Base-by-base conservation (phyloP, 2,329 filamentous ascomycete genomes). In the Westerdykella aurantiaca region DNA sequence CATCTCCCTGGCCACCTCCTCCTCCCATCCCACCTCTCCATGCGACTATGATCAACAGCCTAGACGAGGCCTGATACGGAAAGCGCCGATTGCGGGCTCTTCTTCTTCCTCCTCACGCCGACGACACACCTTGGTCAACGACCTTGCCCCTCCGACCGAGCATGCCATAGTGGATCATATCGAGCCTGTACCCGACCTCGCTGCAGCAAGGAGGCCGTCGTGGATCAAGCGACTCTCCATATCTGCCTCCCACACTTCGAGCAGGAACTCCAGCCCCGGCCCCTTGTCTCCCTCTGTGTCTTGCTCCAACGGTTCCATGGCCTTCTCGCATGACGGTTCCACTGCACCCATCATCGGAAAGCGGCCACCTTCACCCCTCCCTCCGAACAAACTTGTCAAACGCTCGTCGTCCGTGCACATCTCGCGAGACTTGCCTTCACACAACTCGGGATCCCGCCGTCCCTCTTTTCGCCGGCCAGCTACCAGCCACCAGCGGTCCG, bases 301-400 rank as follows among this genome's bases (percentile, higher is more conserved):
- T 38, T 79, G 80, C 61, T 86, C 83, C 14, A 78, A 86, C 67
- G 78, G 76, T 38, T 73, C 71, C 34, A 62, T 68, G 51, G 60
- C 69, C 16, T 69, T 73, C 46, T 73, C 72, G 11, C 63, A 72
- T 48, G 62, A 69, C 42, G 69, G 68, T 46, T 88, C 85, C 31
- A 77, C 75, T 1, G 80, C 77, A 18, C 82, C 84, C 13, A 84
- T 88, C 45, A 65, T 85, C 17, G 61, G 69, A 63, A 51, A 68
- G 64, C 53, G 55, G 16, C 58, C 58, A 11, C 63, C 69, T 10
- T 45, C 57, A 41, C 61, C 67, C 13, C 65, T 80, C 25, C 72
- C 79, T 7, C 83, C 81, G 14, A 90, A 90, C 66, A 89, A 88
- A 69, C 73, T 90, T 34, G 85, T 89, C 41, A 91, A 91, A 68